Conservation (phyloP, 2,329 filamentous ascomycete genomes). For the Fusarium brachygibbosum region DNA sequence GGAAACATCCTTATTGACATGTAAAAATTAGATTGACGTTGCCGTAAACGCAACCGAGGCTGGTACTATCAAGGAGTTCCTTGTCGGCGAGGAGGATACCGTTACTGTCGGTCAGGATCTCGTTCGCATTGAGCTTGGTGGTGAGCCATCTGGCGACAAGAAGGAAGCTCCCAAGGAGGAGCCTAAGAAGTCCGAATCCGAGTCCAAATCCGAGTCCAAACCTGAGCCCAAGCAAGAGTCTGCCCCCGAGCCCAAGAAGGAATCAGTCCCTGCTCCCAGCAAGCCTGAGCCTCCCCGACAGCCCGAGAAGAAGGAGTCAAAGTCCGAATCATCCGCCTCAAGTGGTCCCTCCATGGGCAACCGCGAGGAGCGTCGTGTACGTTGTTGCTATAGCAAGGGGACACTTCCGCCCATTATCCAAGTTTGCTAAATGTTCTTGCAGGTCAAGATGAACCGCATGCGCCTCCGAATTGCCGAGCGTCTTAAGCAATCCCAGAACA, state of each 20-base stretch:
- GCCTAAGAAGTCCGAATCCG: conserved; percentile 50
- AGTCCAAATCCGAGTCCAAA: conserved; percentile 55
- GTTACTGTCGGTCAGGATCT: conserved; percentile 95
- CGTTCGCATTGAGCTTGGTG: conserved; percentile 85
- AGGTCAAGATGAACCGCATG: conserved; percentile 99
- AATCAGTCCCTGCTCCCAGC: conserved; percentile 45
- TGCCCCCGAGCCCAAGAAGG: conserved; percentile 54
- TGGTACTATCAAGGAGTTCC: conserved; percentile 90
- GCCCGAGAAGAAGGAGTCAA: conserved; percentile 49
- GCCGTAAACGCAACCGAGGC: conserved; percentile 94
- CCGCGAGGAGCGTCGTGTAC: conserved; percentile 89
- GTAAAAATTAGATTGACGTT: conserved; percentile 82
- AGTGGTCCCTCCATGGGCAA: conserved; percentile 68
- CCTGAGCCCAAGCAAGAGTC: conserved; percentile 52
- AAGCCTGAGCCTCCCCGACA: conserved; percentile 45
- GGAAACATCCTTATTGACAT: conserved; percentile 18
- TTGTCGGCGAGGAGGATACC: conserved; percentile 94
- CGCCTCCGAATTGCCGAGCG: conserved; percentile 96
- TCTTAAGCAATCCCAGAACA: conserved; percentile 99
- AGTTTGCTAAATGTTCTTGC: conserved; percentile 26
- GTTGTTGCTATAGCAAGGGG: conserved; percentile 51
- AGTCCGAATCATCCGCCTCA: conserved; percentile 38
- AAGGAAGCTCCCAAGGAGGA: conserved; percentile 52
- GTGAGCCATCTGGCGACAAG: conserved; percentile 59
- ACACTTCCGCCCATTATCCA: background rate